Evolutionary conservation across 805 yeast genomes (phyloP), one percentile per base, ranked within the genome.

Genomic region (Candida ovalis): DNA sequence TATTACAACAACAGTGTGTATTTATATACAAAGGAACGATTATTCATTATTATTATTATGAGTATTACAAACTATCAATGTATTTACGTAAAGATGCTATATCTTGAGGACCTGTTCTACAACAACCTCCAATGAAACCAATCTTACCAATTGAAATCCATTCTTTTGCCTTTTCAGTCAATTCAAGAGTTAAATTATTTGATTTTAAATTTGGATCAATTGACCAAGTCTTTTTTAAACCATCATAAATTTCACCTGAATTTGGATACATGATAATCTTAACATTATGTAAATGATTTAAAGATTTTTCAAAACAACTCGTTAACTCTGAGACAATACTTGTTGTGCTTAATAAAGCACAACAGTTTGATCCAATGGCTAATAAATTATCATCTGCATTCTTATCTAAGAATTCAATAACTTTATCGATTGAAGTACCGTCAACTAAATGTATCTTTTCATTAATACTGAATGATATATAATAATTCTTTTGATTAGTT

Each of bases 101-200:
- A 25, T 75, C 80, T 1, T 60, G 54, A 0, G 90, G 89, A 0
- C 80, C 73, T 1, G 88, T 83, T 55, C 88, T 72, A 53, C 92
- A 86, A 63, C 92, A 86, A 2, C 91, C 92, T 8, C 94, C 94
- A 46, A 86, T 68, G 8, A 84, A 72, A 32, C 74, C 72, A 2
- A 75, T 75, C 13, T 52, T 44, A 8, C 74, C 72, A 7, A 61
- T 59, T 1, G 54, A 44, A 19, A 67, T 51, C 78, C 84, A 78
- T 18, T 63, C 59, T 25, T 57, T 46, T 2, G 73, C 73, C 22
- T 68, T 65, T 3, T 61, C 53, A 2, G 60, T 64, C 77, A 86
- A 75, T 2, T 63, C 52, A 17, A 53, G 45, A 47, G 57, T 63
- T 42, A 62, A 54, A 42, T 50, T 46, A 3, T 39, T 23, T 12